These are phyloP conservation scores for Backusella australiensis DNA, from an alignment of 192 early-diverging fungal species.

Conservation along the genomic window DNA sequence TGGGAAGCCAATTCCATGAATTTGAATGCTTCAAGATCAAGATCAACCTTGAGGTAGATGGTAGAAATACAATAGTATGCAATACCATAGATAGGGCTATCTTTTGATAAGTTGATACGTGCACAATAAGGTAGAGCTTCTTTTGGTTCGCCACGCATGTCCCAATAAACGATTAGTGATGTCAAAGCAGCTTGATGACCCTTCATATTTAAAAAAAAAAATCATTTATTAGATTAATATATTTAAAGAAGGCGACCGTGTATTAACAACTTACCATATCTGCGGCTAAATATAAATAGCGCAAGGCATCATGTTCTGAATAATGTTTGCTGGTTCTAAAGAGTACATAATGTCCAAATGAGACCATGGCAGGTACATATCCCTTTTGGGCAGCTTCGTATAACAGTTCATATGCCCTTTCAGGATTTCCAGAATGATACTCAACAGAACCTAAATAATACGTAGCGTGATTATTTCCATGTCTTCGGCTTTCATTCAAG, in stretches of 20 bases:
- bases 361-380: not conserved
- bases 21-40: not conserved
- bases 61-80: not conserved
- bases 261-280: not conserved
- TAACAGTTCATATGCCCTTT: not conserved
- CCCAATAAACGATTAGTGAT: not conserved
- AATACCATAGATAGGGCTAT: slow-evolving; percentile 4
- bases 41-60: not conserved
- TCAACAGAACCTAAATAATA: not conserved
- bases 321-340: not conserved
- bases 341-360: not conserved
- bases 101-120: not conserved
- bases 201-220: not conserved
- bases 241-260: not conserved
- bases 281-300: not conserved
- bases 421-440: not conserved
- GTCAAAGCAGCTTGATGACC: not conserved
- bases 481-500: not conserved
- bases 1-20: not conserved
- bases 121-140: not conserved
- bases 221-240: not conserved
- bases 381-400: not conserved
- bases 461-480: not conserved
- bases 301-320: not conserved
- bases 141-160: not conserved